Evolutionary conservation across 176 grass and related monocot species (phyloP).

Genomic region (Bolboschoenus planiculmis): DNA sequence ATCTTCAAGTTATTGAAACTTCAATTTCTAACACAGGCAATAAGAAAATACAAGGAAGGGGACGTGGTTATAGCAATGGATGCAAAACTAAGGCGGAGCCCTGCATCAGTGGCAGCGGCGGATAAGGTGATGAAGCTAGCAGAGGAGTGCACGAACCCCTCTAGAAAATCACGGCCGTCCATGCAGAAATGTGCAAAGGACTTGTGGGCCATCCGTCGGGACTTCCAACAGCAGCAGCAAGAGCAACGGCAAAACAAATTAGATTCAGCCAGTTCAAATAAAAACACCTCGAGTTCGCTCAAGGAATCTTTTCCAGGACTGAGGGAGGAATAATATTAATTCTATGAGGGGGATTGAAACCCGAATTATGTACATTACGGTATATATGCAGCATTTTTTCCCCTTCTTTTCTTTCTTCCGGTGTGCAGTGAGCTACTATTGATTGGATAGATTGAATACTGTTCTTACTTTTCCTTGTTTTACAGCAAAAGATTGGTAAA

Average conservation of each 20-base stretch:
- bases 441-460: background rate
- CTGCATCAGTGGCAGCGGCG: conserved; percentile 47
- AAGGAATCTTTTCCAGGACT: conserved; percentile 4
- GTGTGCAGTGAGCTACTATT: background rate
- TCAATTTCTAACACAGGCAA: conserved; percentile 38
- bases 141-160: conserved; percentile 45
- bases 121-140: conserved; percentile 68
- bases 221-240: conserved; percentile 52
- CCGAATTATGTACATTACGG: background rate
- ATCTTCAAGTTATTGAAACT: conserved; percentile 30
- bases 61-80: conserved; percentile 80
- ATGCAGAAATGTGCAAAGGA: conserved; percentile 69
- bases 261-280: background rate
- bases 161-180: conserved; percentile 49
- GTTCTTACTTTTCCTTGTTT: background rate
- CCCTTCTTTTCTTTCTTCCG: background rate
- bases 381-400: background rate
- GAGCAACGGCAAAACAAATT: background rate
- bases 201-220: conserved; percentile 74
- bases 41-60: conserved; percentile 53
- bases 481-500: background rate
- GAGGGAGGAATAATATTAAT: background rate
- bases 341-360: background rate
- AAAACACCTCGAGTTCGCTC: background rate
- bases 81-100: conserved; percentile 50